Percentiles rank a stretch among this genome's conserved stretches.
phyloP scores from a whole-genome alignment of 306 rosid species.

The Vachellia collinsii region DNA sequence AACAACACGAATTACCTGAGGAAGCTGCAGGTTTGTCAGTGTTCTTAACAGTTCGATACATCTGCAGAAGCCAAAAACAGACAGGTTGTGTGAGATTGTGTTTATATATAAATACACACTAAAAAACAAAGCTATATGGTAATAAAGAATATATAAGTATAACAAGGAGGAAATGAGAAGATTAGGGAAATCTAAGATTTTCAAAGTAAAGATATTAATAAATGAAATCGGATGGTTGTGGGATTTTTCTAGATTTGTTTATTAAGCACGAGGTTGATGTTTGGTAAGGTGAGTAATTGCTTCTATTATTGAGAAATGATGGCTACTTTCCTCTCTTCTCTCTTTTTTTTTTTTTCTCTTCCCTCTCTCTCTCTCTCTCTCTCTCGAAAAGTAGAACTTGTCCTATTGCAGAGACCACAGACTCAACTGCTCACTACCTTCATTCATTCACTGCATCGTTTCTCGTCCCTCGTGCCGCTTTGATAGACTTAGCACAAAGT shows the following conservation, averaged over 20 bases:
- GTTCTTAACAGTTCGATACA: slow-evolving; percentile 94
- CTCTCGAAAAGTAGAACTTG: slow-evolving; percentile 72
- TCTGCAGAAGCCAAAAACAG: slow-evolving; percentile 54
- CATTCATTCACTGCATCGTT: slow-evolving; percentile 51
- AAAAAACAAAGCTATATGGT: not conserved
- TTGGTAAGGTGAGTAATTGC: slow-evolving; percentile 81
- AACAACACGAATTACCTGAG: slow-evolving; percentile 63
- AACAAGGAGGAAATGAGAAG: not conserved
- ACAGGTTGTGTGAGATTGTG: not conserved
- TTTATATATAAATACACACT: not conserved
- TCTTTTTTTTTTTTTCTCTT: slow-evolving; percentile 45
- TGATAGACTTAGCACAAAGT: slow-evolving; percentile 50
- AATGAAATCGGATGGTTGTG: slow-evolving; percentile 45
- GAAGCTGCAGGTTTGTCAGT: slow-evolving; percentile 89
- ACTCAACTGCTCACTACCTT: slow-evolving; percentile 44
- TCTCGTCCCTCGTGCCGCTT: slow-evolving; percentile 66
- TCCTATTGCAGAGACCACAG: slow-evolving; percentile 57
- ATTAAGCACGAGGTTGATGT: slow-evolving; percentile 74
- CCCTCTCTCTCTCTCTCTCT: slow-evolving; percentile 32
- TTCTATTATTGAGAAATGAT: slow-evolving; percentile 97
- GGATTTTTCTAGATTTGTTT: slow-evolving; percentile 49
- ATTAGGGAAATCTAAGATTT: slow-evolving; percentile 5
- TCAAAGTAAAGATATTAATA: not conserved
- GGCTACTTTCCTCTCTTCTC: slow-evolving; percentile 52
- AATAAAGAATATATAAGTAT: not conserved